phyloP scores from a whole-genome alignment of 331 rosid genomes.

The Rosa hybrid region DNA sequence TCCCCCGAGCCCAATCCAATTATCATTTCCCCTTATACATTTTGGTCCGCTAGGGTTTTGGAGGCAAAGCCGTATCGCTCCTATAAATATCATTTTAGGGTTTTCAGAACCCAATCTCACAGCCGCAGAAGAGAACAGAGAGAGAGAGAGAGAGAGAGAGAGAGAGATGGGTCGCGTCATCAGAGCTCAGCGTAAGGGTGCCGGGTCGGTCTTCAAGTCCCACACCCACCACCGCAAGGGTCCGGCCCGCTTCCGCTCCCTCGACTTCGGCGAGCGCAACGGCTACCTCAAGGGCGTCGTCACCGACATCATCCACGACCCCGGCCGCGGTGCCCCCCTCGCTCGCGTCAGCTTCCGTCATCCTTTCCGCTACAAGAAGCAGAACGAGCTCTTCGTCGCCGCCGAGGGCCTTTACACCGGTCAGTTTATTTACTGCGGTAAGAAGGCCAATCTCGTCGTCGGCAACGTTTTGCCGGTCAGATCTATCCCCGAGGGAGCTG shows the following conservation, averaged over 20 bases:
- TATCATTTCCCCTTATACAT: background rate
- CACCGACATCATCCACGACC: conserved; percentile 42
- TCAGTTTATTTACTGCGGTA: conserved; percentile 40
- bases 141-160: background rate
- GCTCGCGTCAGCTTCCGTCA: conserved; percentile 42
- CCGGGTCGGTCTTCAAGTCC: conserved; percentile 46
- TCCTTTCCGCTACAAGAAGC: conserved; percentile 41
- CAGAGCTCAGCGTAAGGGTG: conserved; percentile 47
- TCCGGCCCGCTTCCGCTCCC: conserved; percentile 36
- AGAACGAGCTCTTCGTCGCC: conserved; percentile 40
- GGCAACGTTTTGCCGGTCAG: conserved; percentile 36
- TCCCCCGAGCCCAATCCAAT: background rate
- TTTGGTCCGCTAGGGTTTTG: background rate
- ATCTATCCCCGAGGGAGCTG: conserved; percentile 44
- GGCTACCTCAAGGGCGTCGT: conserved; percentile 43
- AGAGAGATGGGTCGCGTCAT: conserved; percentile 36
- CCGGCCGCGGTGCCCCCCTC: conserved; percentile 36
- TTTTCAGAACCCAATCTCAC: background rate
- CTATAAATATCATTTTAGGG: background rate
- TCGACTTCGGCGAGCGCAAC: conserved; percentile 43
- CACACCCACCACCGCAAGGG: conserved; percentile 50
- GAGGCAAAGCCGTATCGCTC: background rate
- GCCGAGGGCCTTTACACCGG: conserved; percentile 42
- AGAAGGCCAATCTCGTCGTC: conserved; percentile 39
- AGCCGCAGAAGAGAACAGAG: background rate